Conservation (phyloP, 148 eudicot species). For the Cornus controversa region DNA sequence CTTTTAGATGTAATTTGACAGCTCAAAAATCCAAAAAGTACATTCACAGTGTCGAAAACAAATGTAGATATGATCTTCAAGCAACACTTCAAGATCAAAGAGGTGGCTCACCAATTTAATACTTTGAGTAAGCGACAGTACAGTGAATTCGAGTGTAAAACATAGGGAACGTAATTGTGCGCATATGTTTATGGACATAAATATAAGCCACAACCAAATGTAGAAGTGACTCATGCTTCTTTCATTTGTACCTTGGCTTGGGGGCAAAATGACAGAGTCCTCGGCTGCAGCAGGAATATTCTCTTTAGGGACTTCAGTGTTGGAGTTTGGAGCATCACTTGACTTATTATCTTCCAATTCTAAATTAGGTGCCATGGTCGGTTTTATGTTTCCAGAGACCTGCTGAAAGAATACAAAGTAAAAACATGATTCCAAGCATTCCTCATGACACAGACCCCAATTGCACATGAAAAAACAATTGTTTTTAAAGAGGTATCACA, state of each 20-base stretch:
- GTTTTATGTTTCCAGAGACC: slow-evolving; percentile 12
- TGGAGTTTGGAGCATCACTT: not conserved
- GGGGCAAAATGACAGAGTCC: slow-evolving; percentile 14
- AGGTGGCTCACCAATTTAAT: slow-evolving; percentile 6
- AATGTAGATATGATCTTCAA: not conserved
- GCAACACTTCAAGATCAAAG: not conserved
- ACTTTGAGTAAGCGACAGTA: not conserved
- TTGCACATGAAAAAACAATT: not conserved
- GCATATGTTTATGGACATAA: not conserved
- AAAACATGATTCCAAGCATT: not conserved
- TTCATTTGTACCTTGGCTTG: slow-evolving; percentile 26
- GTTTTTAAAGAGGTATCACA: not conserved
- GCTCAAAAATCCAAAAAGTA: not conserved
- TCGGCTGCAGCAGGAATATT: slow-evolving; percentile 17
- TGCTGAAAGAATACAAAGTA: slow-evolving; percentile 4
- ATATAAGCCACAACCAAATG: not conserved
- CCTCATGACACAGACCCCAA: not conserved
- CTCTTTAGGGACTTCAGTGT: slow-evolving; percentile 9
- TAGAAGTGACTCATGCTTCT: not conserved
- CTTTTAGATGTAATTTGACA: not conserved
- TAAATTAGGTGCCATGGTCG: slow-evolving; percentile 4
- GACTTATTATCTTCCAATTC: slow-evolving; percentile 4
- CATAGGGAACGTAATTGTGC: not conserved
- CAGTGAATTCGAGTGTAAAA: too few relatives aligned
- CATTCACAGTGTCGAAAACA: not conserved